A percentile compares a stretch with the other conserved stretches of the same genome.
Evolutionary conservation across 2,329 filamentous ascomycete genomes (phyloP).

Genomic region (Endoconidiophora polonica): DNA sequence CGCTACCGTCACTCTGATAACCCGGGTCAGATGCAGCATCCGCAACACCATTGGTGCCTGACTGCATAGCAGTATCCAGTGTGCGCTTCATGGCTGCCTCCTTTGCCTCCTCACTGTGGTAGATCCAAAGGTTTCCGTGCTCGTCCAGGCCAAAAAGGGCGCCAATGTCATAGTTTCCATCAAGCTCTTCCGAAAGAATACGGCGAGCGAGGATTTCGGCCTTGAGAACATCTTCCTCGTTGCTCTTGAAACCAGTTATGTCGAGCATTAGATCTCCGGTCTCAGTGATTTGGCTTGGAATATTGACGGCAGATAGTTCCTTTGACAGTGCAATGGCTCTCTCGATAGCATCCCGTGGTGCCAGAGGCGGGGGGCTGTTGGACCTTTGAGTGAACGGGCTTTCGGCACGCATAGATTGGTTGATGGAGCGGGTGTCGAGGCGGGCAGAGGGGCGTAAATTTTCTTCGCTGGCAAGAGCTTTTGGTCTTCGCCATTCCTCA

Average conservation of each 20-base stretch:
- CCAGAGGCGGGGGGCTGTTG: conserved; percentile 59
- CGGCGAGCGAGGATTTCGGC: conserved; percentile 89
- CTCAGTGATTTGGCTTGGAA: conserved; percentile 82
- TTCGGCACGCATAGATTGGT: conserved; percentile 24
- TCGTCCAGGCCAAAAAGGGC: conserved; percentile 90
- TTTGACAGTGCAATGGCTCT: conserved; percentile 73
- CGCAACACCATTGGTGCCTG: conserved; percentile 37
- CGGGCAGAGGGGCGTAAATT: conserved; percentile 34
- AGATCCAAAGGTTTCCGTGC: conserved; percentile 97
- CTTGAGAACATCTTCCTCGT: conserved; percentile 76
- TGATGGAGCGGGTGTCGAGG: conserved; percentile 23
- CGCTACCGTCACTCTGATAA: conserved; percentile 80
- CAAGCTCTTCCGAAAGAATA: conserved; percentile 79
- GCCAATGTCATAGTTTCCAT: conserved; percentile 92
- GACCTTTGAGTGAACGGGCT: conserved; percentile 39
- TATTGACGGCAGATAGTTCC: conserved; percentile 77
- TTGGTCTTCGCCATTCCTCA: conserved; percentile 18
- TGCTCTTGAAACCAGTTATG: conserved; percentile 93
- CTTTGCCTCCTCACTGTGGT: conserved; percentile 93
- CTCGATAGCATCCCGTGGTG: conserved; percentile 58
- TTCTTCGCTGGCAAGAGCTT: conserved; percentile 34
- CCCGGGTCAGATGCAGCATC: conserved; percentile 85
- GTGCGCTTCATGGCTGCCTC: conserved; percentile 61
- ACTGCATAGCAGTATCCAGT: conserved; percentile 32
- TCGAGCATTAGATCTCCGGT: conserved; percentile 92